Evolutionary conservation across 108 stramenopile genomes (phyloP), one percentile per base, ranked within the genome.

Genomic region (Nitzschia putrida): DNA sequence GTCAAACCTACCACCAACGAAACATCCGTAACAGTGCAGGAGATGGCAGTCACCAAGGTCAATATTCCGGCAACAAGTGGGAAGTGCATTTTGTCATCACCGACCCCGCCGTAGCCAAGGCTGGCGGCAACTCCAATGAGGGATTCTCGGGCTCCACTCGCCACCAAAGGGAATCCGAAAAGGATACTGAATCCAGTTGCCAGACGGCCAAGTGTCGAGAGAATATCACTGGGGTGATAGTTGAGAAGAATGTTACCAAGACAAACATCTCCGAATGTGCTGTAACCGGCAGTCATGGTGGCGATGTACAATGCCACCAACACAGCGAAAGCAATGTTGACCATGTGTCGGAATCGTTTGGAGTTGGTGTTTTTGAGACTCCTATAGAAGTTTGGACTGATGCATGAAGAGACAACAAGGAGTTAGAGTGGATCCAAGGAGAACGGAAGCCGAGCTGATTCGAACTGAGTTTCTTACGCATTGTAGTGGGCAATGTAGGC

Each of bases 401-500:
- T 34, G 4, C 4, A 21, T 54, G 21, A n/a, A 56, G 54, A 20
- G 6, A 3, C 21, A 54, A 3, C 2, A 25, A 13, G 23, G 1
- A 20, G 25, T 56, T n/a, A n/a, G 54, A 25, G 25, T 23, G 18
- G 5, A 5, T 18, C 2, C 3, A 4, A n/a, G 49, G 5, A 5
- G 49, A 18, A n/a, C 49, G 5, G 5, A 13, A 53, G 29, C n/a
- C 47, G 6, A 49, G 14, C 2, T 4, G 18, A 49, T 18, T 49
- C 47, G 3, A 49, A 49, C n/a, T 4, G 47, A 49, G 6, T 49
- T 49, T 18, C 54, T 22, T 56, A 56, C 58, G 34, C 80, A 66
- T 86, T 86, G 69, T 86, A 86, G 71, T 86, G 85, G 0, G 82
- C 82, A 58, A 86, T 81, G 64, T 66, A 80, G 13, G 80, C 76